phyloP scores from a whole-genome alignment of 352 stramenopile species.

The Pythium aphanidermatum region DNA sequence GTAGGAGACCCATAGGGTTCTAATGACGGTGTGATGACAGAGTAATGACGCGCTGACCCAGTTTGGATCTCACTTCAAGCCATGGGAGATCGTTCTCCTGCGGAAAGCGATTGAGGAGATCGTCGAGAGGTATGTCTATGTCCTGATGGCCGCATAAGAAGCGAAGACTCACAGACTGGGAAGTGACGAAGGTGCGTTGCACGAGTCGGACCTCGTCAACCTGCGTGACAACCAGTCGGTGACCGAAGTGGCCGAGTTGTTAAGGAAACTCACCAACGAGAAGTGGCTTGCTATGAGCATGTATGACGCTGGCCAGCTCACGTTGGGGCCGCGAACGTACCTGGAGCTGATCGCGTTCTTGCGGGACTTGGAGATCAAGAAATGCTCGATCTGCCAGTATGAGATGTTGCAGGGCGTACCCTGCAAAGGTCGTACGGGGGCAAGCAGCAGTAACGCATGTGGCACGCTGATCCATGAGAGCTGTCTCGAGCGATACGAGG shows the following conservation, averaged over 20 bases:
- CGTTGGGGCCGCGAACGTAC: conserved; percentile 60
- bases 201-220: conserved; percentile 65
- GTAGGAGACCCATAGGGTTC: background rate
- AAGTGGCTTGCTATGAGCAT: conserved; percentile 60
- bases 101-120: conserved; percentile 80
- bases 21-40: conserved; percentile 19
- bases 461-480: conserved; percentile 38
- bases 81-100: conserved; percentile 83
- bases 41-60: conserved; percentile 70
- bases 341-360: conserved; percentile 72
- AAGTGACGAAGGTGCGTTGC: conserved; percentile 57
- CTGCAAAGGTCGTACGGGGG: too few species aligned
- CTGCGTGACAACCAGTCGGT: conserved; percentile 63
- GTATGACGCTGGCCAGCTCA: conserved; percentile 34
- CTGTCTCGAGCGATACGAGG: conserved; percentile 63
- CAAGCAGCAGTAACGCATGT: conserved; percentile 20
- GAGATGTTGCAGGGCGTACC: conserved; percentile 61
- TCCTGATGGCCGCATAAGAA: background rate
- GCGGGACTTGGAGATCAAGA: conserved; percentile 66
- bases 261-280: conserved; percentile 55
- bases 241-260: conserved; percentile 54
- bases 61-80: conserved; percentile 70
- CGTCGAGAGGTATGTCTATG: conserved; percentile 42
- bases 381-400: conserved; percentile 72
- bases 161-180: background rate